Base-by-base conservation (phyloP, 768 basidiomycete species). In the Mycena rosella region DNA sequence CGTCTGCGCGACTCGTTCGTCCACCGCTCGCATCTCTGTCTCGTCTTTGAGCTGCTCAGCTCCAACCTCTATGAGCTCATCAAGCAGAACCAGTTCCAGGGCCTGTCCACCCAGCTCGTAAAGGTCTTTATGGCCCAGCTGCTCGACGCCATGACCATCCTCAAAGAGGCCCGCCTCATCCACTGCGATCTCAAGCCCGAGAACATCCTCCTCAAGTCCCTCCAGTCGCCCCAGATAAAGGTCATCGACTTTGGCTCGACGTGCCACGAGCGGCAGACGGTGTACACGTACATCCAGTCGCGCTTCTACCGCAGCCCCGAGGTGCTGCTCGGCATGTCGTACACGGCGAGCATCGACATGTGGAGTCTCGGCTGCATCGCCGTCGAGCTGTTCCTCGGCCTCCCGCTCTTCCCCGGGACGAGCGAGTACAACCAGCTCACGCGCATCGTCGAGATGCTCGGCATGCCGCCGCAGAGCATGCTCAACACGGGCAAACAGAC, bases 61-160 rank as follows among this genome's bases (percentile, higher is more conserved):
- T 98, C 96, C 34, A 99, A 99, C 75, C 86, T 99, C 63, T 99
- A 99, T 83, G 98, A 99, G 79, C 88, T 99, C 76, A 99, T 99
- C 88, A 99, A 99, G 84, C 98, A 99, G 82, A 99, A 99, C 80
- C 95, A 96, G 77, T 99, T 99, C 86, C 94, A 98, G 79, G 98
- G 98, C 2, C 83, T 99, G 49, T 95, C 93, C 79, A 97, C 96
- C 7, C 95, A 96, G 76, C 91, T 99, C 54, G 98, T 99, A 76
- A 97, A 99, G 76, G 98, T 99, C 49, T 99, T 99, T 78, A 99
- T 97, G 71, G 93, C 94, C 0, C 98, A 99, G 79, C 81, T 99
- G 30, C 83, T 99, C 63, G 97, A 99, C 75, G 91, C 97, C 1
- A 80, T 99, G 77, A 92, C 93, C 11, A 89, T 99, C 6, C 85